Base-by-base conservation (phyloP, 495 filamentous ascomycete genomes). In the Cercophora newfieldiana region DNA sequence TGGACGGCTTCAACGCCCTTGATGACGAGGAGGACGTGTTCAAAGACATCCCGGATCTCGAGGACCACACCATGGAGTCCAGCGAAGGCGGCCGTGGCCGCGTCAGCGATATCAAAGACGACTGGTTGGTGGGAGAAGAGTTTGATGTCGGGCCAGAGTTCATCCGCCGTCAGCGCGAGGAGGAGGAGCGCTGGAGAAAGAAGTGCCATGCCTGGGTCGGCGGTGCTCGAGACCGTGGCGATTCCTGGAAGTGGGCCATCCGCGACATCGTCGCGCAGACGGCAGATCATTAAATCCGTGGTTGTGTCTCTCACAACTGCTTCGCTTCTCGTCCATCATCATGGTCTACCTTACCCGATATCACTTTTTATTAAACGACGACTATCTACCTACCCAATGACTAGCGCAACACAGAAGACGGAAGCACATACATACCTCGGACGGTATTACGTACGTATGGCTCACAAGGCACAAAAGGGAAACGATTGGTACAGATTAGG, bases 91-190 rank as follows among this genome's bases (percentile, higher is more conserved):
- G 80, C 48, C 60, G 72, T 54, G 72, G 81, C 59, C 70, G 81
- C 7, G 71, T 71, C 64, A 80, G 81, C 66, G 87, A 88, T 63
- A 78, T 89, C 63, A 84, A 86, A 61, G 90, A 93, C 65, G 90
- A 93, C 70, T 91, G 90, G 85, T 84, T 92, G 29, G 91, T 96
- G 26, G 93, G 92, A 14, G 95, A 99, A 76, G 95, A 98, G 75
- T 99, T 98, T 73, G 95, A 99, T 75, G 91, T 99, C 54, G 95
- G 95, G 1, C 96, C 96, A 5, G 91, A 93, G 77, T 99, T 97
- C 73, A 89, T 98, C 56, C 85, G 88, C 67, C 85, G 92, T 47
- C 94, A 97, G 75, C 79, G 90, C 61, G 93, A 93, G 65, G 95
- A 98, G 77, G 95, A 99, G 78, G 89, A 90, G 59, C 84, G 90